Base-by-base conservation (phyloP, 768 basidiomycete species). In the Lyophyllum shimeji region DNA sequence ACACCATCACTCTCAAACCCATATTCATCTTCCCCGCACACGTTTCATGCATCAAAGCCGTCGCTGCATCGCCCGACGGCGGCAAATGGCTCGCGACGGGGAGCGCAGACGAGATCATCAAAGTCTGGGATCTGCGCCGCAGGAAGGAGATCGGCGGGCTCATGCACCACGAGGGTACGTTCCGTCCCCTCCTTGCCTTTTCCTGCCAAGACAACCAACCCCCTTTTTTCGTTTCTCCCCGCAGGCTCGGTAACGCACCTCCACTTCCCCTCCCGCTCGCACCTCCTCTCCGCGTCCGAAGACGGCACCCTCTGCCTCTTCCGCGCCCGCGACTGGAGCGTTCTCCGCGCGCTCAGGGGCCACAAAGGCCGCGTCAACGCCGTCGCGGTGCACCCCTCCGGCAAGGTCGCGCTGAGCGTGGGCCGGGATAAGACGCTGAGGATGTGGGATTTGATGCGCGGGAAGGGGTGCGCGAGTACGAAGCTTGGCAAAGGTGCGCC, bases 391-490 rank as follows among this genome's bases (percentile, higher is more conserved):
- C 97, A 99, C 65, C 96, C 94, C 0, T 89, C 91, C 0, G 93
- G 95, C 6, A 91, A 98, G 64, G 83, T 98, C 17, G 95, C 89
- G 0, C 71, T 99, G 39, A 93, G 87, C 58, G 94, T 98, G 0
- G 96, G 97, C 7, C 88, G 86, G 64, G 97, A 98, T 65, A 80
- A 82, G 60, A 92, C 90, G 2, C 61, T 98, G 56, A 82, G 95
- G 42, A 97, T 99, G 95, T 99, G 97, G 97, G 97, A 99, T 76
- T 76, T 99, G 47, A 95, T 98, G 92, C 78, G 95, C 44, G 96
- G 96, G 0, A 89, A 89, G 69, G 92, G 93, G 3, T 84, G 84
- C 11, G 93, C 93, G 7, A 93, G 94, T 69, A 89, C 84, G 45
- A 95, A 95, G 67, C 71, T 99, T 5, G 92, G 93, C 20, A 90